Conservation (phyloP, 768 basidiomycete genomes). For the Boletus barrowsii region DNA sequence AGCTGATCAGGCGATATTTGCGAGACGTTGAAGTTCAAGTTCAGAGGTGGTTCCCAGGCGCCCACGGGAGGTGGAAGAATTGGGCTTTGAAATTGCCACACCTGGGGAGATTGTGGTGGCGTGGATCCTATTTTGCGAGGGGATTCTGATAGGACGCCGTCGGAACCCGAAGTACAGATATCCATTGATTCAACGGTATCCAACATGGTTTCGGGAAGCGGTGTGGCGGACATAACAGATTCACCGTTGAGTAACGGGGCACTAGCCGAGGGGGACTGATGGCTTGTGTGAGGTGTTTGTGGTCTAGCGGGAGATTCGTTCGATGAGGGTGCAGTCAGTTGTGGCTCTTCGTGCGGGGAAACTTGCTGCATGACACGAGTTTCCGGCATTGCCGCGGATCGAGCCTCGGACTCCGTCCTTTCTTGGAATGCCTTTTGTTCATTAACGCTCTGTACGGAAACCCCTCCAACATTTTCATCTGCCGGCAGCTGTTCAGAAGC, state of each 20-base stretch:
- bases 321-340: not conserved
- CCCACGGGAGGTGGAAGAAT: constrained; percentile 12
- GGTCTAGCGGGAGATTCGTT: not conserved
- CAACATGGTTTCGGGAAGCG: not conserved
- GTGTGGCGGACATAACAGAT: not conserved
- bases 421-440: not conserved
- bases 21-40: constrained; percentile 17
- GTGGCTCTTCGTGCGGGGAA: not conserved
- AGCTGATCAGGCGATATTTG: not conserved
- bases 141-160: not conserved
- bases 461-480: not conserved
- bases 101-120: not conserved
- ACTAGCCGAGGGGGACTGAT: not conserved
- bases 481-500: not conserved
- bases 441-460: constrained; percentile 1
- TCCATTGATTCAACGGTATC: constrained; percentile 4
- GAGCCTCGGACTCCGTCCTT: not conserved
- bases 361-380: not conserved
- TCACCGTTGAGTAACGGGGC: not conserved
- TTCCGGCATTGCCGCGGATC: not conserved
- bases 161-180: not conserved
- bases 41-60: constrained; percentile 13
- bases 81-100: not conserved
- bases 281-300: not conserved
- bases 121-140: not conserved